Evolutionary conservation across 75 land plant genomes (phyloP).

Genomic region (Pinus taeda): DNA sequence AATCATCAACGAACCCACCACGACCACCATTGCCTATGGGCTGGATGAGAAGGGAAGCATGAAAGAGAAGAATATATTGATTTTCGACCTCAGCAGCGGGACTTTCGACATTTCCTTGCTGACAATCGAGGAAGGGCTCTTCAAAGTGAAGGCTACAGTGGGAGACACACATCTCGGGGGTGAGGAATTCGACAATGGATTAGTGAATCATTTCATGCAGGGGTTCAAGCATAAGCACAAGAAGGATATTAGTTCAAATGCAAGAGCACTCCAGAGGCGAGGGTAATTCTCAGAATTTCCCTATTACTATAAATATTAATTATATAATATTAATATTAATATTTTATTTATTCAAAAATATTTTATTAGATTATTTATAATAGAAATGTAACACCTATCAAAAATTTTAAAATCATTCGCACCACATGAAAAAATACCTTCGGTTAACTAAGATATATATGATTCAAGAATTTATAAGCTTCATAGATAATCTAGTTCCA

Average conservation of each 20-base stretch:
- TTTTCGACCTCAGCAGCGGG: conserved; percentile 62
- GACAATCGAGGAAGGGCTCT: conserved; percentile 61
- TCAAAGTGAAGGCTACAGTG: conserved; percentile 63
- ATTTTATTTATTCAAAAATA: no score
- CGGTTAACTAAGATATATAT: no score
- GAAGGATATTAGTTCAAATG: conserved; percentile 67
- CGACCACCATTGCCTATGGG: conserved; percentile 68
- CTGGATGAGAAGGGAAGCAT: conserved; percentile 55
- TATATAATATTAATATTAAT: no score
- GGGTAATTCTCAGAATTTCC: no score
- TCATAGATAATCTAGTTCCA: no score
- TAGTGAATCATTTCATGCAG: conserved; percentile 73
- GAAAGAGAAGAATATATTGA: conserved; percentile 47
- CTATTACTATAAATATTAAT: no score
- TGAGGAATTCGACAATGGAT: conserved; percentile 69
- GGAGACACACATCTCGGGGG: conserved; percentile 57
- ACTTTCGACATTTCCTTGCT: conserved; percentile 60
- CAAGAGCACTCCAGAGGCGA: conserved; percentile 50
- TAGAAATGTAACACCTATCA: no score
- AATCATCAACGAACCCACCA: conserved; percentile 11
- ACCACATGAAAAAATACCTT: no score
- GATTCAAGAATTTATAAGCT: no score
- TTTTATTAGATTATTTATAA: no score
- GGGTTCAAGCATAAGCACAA: conserved; percentile 72
- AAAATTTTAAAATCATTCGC: no score